Base-by-base conservation (phyloP, 352 stramenopile species). In the Peronosclerospora sorghi region DNA sequence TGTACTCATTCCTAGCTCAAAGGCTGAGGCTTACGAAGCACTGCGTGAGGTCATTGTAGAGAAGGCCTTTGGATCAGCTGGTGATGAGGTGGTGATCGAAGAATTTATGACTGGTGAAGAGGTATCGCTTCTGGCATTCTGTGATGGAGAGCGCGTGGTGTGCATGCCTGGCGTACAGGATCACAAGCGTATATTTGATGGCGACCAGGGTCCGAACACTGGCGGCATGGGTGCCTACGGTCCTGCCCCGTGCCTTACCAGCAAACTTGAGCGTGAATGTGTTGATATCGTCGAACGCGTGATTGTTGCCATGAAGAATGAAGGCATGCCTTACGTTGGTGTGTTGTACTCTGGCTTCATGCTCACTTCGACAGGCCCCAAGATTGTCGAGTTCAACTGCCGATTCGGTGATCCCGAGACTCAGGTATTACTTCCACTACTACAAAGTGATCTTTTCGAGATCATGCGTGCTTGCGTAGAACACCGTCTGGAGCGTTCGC, bases 321-420 rank as follows among this genome's bases (percentile, higher is more conserved):
- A 98, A 46, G 96, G 96, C 20, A 96, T 84, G 55, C 94, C 95
- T n/a, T 99, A 98, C 68, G 84, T 98, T 15, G 97, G 97, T 35
- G 84, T 98, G 17, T 73, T 99, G 20, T 99, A 99, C 71, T 93
- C 92, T 26, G 97, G 97, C 38, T 98, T 99, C 69, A 99, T 99
- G 95, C 58, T 95, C 9, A 95, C 78, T 23, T 69, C 67, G 2
- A 75, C 41, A 1, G 83, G 81, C 12, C 94, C 95, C 4, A 96
- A 96, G 56, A 92, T 99, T 20, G 81, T 99, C 13, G 97, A 99
- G 83, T 99, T 96, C 65, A 99, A 99, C 72, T 98, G 95, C 59
- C 89, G 96, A 44, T 99, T 99, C 53, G 96, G 96, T 46, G 96
- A 99, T 66, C 96, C 96, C 9, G 96, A 99, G 75, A 98, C 96